Evolutionary conservation across 73 alveolate species (phyloP), one percentile per base, ranked within the genome.

Genomic region (Paramecium caudatum): DNA sequence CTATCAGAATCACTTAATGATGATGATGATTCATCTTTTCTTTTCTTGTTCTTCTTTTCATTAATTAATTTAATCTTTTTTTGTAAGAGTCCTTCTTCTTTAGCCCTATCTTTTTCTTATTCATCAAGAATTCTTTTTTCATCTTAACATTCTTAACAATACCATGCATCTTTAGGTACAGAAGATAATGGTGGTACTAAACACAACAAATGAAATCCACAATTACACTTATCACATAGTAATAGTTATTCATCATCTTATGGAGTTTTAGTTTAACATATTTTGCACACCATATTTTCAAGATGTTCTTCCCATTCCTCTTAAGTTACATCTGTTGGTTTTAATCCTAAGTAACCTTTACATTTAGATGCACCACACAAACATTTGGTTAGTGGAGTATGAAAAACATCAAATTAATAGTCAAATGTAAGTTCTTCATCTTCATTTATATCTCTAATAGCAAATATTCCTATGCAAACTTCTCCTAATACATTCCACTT

Each of bases 401-500:
- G 96, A 92, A 91, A 96, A 82, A 96, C 93, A 95, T 98, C 99
- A 90, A 98, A 96, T 82, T 96, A 94, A 91, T 98, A 98, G 88
- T 98, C 98, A 82, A 98, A 98, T 70, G 99, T 95, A 7, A 98
- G 91, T 90, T 98, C 99, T 91, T 98, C 99, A 70, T 96, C 98
- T 83, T 94, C 98, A 19, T 95, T 27, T 30, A 98, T 97, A 88
- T 98, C 99, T 69, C 97, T 97, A 82, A 87, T 91, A 10, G 99
- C 95, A 91, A 98, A 98, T 61, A 98, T 98, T 15, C 99, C 99
- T 7, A 98, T 96, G 46, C 99, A 98, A 27, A 96, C 95, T 91
- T 98, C 99, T 6, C 99, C 99, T 46, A 97, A 90, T 2, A 98
- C 99, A 90, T 97, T 96, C 99, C 99, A 98, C 91, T 98, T 98